A percentile compares a stretch with the other conserved stretches of the same genome.
Evolutionary conservation across 352 stramenopile species (phyloP).

Genomic region (Pythium sp.): DNA sequence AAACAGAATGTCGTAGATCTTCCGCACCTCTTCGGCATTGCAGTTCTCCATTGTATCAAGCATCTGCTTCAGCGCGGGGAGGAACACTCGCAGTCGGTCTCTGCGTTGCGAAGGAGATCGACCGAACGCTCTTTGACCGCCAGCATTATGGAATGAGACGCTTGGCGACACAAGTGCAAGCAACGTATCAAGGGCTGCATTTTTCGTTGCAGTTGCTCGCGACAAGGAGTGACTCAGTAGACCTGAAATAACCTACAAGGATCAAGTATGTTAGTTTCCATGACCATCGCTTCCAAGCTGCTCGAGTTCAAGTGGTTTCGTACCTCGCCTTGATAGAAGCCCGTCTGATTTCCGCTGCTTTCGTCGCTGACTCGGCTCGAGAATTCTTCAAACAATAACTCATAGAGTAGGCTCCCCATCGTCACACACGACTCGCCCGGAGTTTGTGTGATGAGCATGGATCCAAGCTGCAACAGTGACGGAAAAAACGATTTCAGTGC

Average conservation of each 20-base stretch:
- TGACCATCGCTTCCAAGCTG: neutral
- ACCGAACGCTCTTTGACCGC: neutral
- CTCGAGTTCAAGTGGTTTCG: neutral
- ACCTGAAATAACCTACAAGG: constrained; percentile 31
- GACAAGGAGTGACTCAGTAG: constrained; percentile 39
- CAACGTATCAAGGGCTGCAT: constrained; percentile 39
- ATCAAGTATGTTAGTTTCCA: neutral
- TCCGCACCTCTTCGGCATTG: constrained; percentile 31
- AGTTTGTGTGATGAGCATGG: constrained; percentile 29
- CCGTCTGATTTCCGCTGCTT: constrained; percentile 20
- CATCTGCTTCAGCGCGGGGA: constrained; percentile 51
- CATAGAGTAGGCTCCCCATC: constrained; percentile 38
- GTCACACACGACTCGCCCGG: constrained; percentile 14
- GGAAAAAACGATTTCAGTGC: constrained; percentile 43
- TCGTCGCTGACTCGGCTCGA: constrained; percentile 17
- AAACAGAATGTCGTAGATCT: constrained; percentile 59
- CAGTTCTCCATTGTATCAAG: constrained; percentile 50
- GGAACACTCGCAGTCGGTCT: constrained; percentile 30
- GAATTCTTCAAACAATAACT: constrained; percentile 55
- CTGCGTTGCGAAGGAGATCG: constrained; percentile 22
- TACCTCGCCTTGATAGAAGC: constrained; percentile 57
- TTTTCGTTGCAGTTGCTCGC: constrained; percentile 19
- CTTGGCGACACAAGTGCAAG: constrained; percentile 26
- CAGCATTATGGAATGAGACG: constrained; percentile 21
- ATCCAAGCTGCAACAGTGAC: constrained; percentile 36